These are phyloP conservation scores for Linnemannia hyalina DNA, from an alignment of 192 early-diverging fungal species.

Conservation along the genomic window DNA sequence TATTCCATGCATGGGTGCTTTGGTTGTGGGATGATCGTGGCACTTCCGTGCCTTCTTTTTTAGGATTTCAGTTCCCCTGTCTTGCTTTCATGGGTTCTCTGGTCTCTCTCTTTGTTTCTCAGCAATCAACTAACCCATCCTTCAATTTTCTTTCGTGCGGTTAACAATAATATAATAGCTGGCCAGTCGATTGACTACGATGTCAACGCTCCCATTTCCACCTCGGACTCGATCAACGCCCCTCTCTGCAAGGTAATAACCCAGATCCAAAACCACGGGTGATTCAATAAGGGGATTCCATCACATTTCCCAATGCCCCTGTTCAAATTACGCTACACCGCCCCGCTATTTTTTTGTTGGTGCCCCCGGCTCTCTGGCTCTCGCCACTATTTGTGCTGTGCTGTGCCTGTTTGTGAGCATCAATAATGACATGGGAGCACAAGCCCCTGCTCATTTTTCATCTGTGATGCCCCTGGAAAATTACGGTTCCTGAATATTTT, in stretches of 20 bases:
- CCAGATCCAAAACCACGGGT: neutral
- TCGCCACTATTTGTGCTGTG: neutral
- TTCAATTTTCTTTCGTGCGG: neutral
- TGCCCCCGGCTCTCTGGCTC: neutral
- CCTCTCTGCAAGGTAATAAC: constrained; percentile 62
- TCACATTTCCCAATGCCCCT: neutral
- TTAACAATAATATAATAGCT: constrained; percentile 3
- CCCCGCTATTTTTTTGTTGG: neutral
- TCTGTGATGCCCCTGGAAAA: neutral
- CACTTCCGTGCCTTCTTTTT: neutral
- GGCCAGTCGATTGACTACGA: constrained; percentile 63
- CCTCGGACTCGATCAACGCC: constrained; percentile 18
- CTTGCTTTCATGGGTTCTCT: neutral
- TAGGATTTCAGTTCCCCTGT: neutral
- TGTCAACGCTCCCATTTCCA: constrained; percentile 59
- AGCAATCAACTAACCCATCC: neutral
- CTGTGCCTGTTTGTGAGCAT: neutral
- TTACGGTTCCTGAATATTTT: constrained; percentile 5
- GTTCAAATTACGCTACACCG: neutral
- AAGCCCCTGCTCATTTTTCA: neutral
- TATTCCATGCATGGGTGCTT: neutral
- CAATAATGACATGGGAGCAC: neutral
- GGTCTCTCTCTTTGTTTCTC: neutral
- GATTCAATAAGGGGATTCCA: too few relatives aligned
- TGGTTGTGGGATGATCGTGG: neutral